These are phyloP conservation scores for Solanum hybrid DNA, from an alignment of 305 asterid species.

Conservation along the genomic window DNA sequence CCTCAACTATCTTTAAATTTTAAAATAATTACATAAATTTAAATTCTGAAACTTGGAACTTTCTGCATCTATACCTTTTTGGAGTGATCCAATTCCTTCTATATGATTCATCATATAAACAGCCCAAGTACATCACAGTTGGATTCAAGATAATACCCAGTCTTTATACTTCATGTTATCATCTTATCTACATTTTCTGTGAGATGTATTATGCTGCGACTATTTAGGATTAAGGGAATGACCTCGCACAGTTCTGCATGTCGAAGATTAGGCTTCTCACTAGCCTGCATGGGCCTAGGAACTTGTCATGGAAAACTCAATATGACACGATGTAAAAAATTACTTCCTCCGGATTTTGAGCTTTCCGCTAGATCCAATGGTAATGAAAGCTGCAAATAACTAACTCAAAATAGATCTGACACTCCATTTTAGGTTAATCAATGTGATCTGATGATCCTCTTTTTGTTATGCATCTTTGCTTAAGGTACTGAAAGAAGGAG, in stretches of 20 bases:
- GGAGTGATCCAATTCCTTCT: neutral
- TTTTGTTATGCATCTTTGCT: neutral
- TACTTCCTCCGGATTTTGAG: neutral
- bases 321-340: neutral
- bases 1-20: neutral
- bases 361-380: neutral
- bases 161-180: neutral
- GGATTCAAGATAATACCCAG: neutral
- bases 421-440: neutral
- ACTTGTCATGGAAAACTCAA: neutral
- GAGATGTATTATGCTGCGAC: neutral
- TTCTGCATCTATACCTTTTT: neutral
- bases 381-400: neutral
- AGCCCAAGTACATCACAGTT: neutral
- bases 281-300: neutral
- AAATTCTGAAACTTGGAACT: neutral
- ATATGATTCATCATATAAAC: neutral
- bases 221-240: neutral
- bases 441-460: constrained; percentile 1
- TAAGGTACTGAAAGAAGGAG: neutral
- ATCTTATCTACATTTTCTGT: neutral
- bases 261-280: neutral
- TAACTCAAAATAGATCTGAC: neutral
- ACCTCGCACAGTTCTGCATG: neutral
- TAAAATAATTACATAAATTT: neutral